Base-by-base conservation (phyloP, 2,329 filamentous ascomycete genomes). In the Cercospora sp. region DNA sequence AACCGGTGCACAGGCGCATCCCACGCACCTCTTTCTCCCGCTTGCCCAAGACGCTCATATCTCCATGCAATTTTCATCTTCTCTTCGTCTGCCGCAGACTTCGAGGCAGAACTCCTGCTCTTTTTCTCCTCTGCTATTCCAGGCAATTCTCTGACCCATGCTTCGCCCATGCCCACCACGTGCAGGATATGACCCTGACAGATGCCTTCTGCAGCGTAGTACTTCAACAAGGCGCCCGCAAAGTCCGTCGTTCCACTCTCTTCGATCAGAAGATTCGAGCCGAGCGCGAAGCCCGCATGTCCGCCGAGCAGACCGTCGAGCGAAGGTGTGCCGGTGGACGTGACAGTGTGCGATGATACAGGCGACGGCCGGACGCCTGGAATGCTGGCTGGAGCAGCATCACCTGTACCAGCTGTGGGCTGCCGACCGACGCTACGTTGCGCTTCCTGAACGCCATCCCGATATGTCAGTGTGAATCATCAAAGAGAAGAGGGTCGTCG, bases 61-160 rank as follows among this genome's bases (percentile, higher is more conserved):
- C 95, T 87, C 95, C 95, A 99, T 3, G 95, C 95, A 82, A 99
- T 99, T 82, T 97, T 98, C 95, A 99, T 98, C 80, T 90, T 94
- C 70, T 94, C 91, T 45, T 76, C 75, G 34, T 84, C 81, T n/a
- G 67, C 68, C 77, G 55, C 77, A 74, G 73, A 71, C 65, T 70
- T 84, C 81, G 63, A 74, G 9, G 77, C 75, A 30, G 53, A 51
- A 18, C 49, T 57, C 49, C 62, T 57, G 21, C 62, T 64, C 53
- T 82, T 80, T 55, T 73, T 75, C 55, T 82, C 82, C 37, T 77
- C 77, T 75, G 83, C 79, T 37, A 96, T 79, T 0, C 91, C 94
- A 3, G 95, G 95, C 24, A 99, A 83, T 73, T 94, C 93, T 71
- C 91, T 85, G 43, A 89, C 88, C 95, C 95, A 98, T 58, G 85